Base-by-base conservation (phyloP, 2,329 filamentous ascomycete species). In the Colletotrichum karsti region DNA sequence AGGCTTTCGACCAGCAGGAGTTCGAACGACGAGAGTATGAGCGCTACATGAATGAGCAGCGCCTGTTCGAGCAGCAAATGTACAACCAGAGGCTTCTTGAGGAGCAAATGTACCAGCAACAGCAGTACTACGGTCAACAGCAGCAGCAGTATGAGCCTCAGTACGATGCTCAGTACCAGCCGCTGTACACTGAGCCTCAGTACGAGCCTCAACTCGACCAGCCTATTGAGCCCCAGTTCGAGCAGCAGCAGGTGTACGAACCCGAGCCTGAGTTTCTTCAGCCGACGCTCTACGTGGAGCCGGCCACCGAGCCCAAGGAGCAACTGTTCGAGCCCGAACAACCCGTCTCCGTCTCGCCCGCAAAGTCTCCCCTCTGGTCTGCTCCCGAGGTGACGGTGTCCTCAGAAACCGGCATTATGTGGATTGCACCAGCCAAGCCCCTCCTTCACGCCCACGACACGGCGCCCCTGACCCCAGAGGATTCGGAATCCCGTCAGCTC, bases 141-240 rank as follows among this genome's bases (percentile, higher is more conserved):
- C 24, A 42, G n/a, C 57, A 28, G 22, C 57, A 60, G 33, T 55
- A 28, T n/a, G 54, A 57, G 22, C 24, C 54, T 18, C 51, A 41
- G 20, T 55, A 55, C 51, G 20, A 41, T 13, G 18, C 22, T 18
- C 51, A 39, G 4, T 57, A 57, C 26, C 35, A 57, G 37, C 54
- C 22, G 13, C 46, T 5, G 13, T 33, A 50, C 30, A 35, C 9
- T 30, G 46, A 57, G 63, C 9, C 50, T 53, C 54, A 67, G 54
- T 53, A 69, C 71, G 59, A 67, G 71, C 24, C 70, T 67, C 46
- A 67, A 64, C 4, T 57, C 59, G 22, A 39, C 22, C 20, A 39
- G 15, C 20, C 8, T 48, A 22, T 39, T 33, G 44, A 70, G 57
- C 63, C 69, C 63, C 57, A 69, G 64, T 58, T 60, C 54, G 39